Conservation (phyloP, 441 rosid species). For the California macrophylla region DNA sequence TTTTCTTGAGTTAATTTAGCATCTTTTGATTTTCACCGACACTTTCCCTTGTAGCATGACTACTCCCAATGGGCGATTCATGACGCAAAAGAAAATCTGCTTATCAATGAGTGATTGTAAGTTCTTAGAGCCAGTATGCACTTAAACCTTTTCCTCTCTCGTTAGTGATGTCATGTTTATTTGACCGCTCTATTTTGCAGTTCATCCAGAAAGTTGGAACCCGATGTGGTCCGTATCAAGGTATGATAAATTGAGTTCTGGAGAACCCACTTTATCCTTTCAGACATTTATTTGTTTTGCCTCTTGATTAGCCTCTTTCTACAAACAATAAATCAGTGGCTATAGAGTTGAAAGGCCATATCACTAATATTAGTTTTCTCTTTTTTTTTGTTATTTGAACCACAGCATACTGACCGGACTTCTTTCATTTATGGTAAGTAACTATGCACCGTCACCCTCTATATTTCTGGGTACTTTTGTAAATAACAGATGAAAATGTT, state of each 20-base stretch:
- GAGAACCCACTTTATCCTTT: neutral
- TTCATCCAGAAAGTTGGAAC: conserved; percentile 99
- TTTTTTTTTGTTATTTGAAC: conserved; percentile 14
- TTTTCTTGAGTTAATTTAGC: conserved; percentile 4
- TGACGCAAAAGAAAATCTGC: conserved; percentile 93
- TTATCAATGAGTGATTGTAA: conserved; percentile 98
- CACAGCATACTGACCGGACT: conserved; percentile 96
- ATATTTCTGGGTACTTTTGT: neutral
- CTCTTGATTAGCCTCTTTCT: neutral
- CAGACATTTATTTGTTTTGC: neutral
- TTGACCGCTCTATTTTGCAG: conserved; percentile 28
- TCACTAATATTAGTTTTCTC: conserved; percentile 11
- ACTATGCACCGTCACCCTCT: conserved; percentile 4
- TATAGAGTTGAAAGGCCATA: conserved; percentile 3
- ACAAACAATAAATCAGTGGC: neutral
- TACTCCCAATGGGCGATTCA: conserved; percentile 95
- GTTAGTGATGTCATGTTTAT: neutral
- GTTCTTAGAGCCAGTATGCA: conserved; percentile 20
- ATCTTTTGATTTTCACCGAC: conserved; percentile 5
- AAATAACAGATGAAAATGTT: neutral
- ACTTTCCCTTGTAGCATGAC: conserved; percentile 54
- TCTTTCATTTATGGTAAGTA: conserved; percentile 95
- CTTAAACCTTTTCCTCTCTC: neutral
- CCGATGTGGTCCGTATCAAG: conserved; percentile 99
- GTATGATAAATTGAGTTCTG: conserved; percentile 28